Evolutionary conservation across 2,329 filamentous ascomycete species (phyloP).

Genomic region (Verticillium tricorpus): DNA sequence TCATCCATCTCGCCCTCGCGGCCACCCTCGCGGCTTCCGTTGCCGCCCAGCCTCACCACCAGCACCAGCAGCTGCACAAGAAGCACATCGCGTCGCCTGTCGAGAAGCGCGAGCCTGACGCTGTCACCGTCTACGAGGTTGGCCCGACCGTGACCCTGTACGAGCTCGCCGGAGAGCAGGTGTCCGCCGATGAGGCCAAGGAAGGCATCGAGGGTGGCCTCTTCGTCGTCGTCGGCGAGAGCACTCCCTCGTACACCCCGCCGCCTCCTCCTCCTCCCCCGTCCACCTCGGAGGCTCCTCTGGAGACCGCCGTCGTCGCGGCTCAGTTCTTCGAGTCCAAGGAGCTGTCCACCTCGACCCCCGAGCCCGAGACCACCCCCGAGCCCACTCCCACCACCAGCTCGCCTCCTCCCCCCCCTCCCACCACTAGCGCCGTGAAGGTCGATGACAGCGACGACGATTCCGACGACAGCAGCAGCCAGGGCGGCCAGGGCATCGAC

Average conservation of each 20-base stretch:
- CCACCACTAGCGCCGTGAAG: conserved; percentile 17
- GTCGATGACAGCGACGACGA: conserved; percentile 16
- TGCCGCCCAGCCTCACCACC: conserved; percentile 55
- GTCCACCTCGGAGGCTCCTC: conserved; percentile 27
- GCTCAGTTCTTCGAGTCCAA: conserved; percentile 49
- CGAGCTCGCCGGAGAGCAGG: conserved; percentile 59
- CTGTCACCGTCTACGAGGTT: conserved; percentile 50
- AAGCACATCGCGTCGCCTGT: conserved; percentile 44
- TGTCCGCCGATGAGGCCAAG: conserved; percentile 62
- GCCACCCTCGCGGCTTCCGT: conserved; percentile 47
- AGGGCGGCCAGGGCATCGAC: conserved; percentile 50
- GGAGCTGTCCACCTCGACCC: conserved; percentile 25
- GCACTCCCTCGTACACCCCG: conserved; percentile 47
- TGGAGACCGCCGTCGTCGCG: conserved; percentile 27
- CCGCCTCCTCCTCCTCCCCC: conserved; percentile 34
- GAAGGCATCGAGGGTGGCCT: conserved; percentile 66
- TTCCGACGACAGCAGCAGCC: conserved; percentile 16
- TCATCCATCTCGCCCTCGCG: conserved; percentile 45
- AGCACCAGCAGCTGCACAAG: conserved; percentile 55
- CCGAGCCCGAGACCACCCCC: conserved; percentile 22
- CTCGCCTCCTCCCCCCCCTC: conserved; percentile 19
- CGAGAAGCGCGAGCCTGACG: conserved; percentile 41
- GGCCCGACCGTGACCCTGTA: conserved; percentile 66
- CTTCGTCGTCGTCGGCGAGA: conserved; percentile 61
- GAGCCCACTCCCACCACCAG: conserved; percentile 17